Evolutionary conservation across 2,329 filamentous ascomycete species (phyloP).

Genomic region (Pyrenochaeta sp.): DNA sequence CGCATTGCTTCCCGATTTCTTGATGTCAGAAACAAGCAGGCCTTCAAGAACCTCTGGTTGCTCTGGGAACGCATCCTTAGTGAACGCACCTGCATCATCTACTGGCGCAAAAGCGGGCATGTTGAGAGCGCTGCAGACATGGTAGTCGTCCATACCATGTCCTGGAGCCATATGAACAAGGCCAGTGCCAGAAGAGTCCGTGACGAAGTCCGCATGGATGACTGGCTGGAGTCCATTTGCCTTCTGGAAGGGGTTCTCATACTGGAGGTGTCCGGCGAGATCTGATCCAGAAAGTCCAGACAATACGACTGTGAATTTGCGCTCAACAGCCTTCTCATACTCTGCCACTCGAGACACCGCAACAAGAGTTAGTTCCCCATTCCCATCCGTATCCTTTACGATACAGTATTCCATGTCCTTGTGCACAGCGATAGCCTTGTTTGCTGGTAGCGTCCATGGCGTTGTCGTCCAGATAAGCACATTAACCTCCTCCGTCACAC

Average conservation of each 20-base stretch:
- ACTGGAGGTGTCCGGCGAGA: conserved; percentile 69
- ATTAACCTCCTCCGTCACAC: conserved; percentile 57
- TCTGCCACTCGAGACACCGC: conserved; percentile 74
- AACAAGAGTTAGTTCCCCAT: conserved; percentile 70
- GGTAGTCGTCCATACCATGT: conserved; percentile 96
- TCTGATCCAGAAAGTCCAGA: conserved; percentile 70
- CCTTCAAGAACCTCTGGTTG: conserved; percentile 74
- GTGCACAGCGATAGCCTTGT: conserved; percentile 86
- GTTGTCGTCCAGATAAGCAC: conserved; percentile 99
- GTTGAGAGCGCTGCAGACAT: conserved; percentile 74
- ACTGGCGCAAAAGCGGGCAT: conserved; percentile 83
- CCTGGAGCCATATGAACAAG: conserved; percentile 95
- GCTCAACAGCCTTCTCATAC: conserved; percentile 43
- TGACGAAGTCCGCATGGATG: conserved; percentile 87
- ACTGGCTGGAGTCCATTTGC: conserved; percentile 70
- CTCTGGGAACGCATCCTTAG: conserved; percentile 77
- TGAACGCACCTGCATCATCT: conserved; percentile 82
- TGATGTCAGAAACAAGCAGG: conserved; percentile 74
- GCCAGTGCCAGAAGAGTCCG: conserved; percentile 87
- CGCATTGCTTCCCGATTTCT: conserved; percentile 60
- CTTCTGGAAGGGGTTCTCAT: conserved; percentile 75
- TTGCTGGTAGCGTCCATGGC: conserved; percentile 95
- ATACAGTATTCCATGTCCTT: conserved; percentile 77
- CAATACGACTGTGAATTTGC: conserved; percentile 59
- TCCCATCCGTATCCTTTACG: conserved; percentile 55